Evolutionary conservation across 2,329 filamentous ascomycete species (phyloP), one percentile per base, ranked within the genome.

Genomic region (Fusarium aywerte): DNA sequence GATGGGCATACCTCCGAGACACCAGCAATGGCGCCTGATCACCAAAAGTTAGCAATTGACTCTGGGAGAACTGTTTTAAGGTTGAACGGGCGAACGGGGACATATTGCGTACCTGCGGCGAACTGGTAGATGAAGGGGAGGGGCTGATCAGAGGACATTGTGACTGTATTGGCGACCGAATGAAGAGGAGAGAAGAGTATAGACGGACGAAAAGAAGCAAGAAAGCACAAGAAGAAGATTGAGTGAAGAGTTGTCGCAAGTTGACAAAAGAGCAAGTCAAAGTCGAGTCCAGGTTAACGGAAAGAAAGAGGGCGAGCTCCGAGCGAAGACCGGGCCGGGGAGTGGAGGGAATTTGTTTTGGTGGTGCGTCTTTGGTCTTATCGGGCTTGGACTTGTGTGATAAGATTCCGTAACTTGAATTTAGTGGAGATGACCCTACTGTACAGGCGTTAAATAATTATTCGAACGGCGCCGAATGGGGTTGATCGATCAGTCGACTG

Each of bases 51-150:
- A 75, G 71, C 67, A 64, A 66, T 70, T 66, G 51, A 49, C 38
- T 45, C 47, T 25, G 16, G 33, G 38, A 18, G 13, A 45, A 55
- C 32, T 31, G 23, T 31, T 42, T 38, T 13, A 33, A 27, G 23
- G 47, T 44, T 53, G 48, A 56, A 39, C 21, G 44, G 57, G 44
- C 44, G 51, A 39, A 57, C 55, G 42, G 52, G 65, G 71, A 66
- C 65, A 71, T 72, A 67, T 36, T 68, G 83, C 87, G 77, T 77
- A 89, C 94, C 94, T 77, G 95, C 94, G 79, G 90, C 91, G 85
- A 98, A 97, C 84, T 97, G 94, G 89, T 97, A 97, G 73, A 89
- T 80, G 82, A 97, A 97, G 61, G 93, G 93, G 73, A 97, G 88
- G 60, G 94, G 92, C 82, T 93, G 91, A 51, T 87, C 81, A 69